Conservation (phyloP, 345 rosid species). For the Tarenaya hassleriana region DNA sequence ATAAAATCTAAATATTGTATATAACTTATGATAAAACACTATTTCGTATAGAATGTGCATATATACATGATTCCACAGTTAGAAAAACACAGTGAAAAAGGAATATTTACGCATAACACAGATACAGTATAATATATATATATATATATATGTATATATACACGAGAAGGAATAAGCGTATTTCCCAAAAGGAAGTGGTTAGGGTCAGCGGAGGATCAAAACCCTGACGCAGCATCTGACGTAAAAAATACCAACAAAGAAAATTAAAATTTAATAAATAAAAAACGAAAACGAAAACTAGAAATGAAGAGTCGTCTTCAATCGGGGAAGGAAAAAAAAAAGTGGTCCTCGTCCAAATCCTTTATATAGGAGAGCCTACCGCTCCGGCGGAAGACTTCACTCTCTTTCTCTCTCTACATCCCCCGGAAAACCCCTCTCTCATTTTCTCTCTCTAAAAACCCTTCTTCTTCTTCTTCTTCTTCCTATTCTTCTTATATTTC, state of each 20-base stretch:
- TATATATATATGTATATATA: too few relatives aligned
- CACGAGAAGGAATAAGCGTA: too few relatives aligned
- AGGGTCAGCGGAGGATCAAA: slow-evolving; percentile 3
- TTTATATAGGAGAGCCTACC: slow-evolving; percentile 65
- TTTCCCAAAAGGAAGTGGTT: too few relatives aligned
- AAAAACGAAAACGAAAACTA: slow-evolving; percentile 9
- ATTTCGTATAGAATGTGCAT: too few relatives aligned
- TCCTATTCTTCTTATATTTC: slow-evolving; percentile 14
- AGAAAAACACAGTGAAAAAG: too few relatives aligned
- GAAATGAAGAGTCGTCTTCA: neutral
- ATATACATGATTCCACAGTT: too few relatives aligned
- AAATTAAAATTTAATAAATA: too few relatives aligned
- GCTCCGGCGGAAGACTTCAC: slow-evolving; percentile 76
- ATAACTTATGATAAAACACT: too few relatives aligned
- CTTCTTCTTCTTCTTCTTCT: slow-evolving; percentile 15
- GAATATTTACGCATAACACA: too few relatives aligned
- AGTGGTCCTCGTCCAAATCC: slow-evolving; percentile 57
- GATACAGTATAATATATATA: too few relatives aligned
- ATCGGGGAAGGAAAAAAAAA: neutral
- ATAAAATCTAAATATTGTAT: too few relatives aligned
- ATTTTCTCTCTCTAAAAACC: slow-evolving; percentile 7
- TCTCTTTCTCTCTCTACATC: slow-evolving; percentile 23
- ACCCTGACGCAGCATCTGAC: slow-evolving; percentile 64
- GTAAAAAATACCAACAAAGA: slow-evolving; percentile 26
- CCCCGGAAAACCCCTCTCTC: slow-evolving; percentile 7